Evolutionary conservation across 225 moss, liverwort and hornwort species (phyloP).

Genomic region (Polytrichum formosum): DNA sequence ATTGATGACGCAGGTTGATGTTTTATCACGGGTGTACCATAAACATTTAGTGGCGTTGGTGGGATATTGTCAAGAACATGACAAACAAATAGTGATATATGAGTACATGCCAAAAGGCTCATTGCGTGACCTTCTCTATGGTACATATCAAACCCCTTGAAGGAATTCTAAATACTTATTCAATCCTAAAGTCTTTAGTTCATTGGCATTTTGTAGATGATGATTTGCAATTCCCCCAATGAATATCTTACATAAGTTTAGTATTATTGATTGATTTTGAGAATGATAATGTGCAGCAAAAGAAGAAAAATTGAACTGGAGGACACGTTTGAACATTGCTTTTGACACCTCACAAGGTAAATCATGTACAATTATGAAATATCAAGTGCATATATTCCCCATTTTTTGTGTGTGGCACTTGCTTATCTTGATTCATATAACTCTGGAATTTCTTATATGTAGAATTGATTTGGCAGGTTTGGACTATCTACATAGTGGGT

Average conservation of each 20-base stretch:
- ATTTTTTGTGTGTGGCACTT: not conserved
- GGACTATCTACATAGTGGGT: constrained; percentile 59
- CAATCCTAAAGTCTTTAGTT: not conserved
- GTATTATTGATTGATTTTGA: no score
- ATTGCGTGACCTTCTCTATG: constrained; percentile 51
- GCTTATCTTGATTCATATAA: not conserved
- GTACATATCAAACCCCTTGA: constrained; percentile 10
- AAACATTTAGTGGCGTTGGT: constrained; percentile 49
- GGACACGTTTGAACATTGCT: constrained; percentile 13
- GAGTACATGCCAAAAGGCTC: constrained; percentile 66
- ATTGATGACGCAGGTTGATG: constrained; percentile 27
- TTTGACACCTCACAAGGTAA: constrained; percentile 46
- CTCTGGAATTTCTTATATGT: not conserved
- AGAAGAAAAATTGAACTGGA: constrained; percentile 22
- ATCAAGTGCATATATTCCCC: not conserved
- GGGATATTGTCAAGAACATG: constrained; percentile 46
- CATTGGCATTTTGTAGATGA: constrained; percentile 4
- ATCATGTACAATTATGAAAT: not conserved
- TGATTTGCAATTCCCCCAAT: no score
- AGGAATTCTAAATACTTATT: not conserved
- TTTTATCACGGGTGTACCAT: constrained; percentile 62
- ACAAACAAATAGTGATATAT: constrained; percentile 54
- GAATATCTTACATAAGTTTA: no score
- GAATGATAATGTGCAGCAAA: no score
- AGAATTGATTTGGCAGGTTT: constrained; percentile 23